These are phyloP conservation scores for Penicillium parvum DNA, from an alignment of 495 filamentous ascomycete species.

Conservation along the genomic window DNA sequence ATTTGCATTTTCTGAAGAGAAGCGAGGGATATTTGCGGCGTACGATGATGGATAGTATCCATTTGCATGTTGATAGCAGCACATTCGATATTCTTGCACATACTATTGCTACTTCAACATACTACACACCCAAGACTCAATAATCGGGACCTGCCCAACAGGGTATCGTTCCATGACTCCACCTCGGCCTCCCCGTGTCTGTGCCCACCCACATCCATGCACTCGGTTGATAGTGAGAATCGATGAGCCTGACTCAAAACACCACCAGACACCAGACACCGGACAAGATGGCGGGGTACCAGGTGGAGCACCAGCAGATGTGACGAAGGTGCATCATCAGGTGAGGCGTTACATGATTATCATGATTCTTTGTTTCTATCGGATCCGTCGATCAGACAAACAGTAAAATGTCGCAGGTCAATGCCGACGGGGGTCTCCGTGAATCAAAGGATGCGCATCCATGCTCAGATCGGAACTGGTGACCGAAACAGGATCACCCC, in stretches of 20 bases:
- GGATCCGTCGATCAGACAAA: slow-evolving; percentile 3
- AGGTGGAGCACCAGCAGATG: neutral
- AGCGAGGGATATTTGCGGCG: neutral
- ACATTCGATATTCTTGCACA: neutral
- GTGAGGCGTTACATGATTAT: slow-evolving; percentile 7
- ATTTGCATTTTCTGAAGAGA: neutral
- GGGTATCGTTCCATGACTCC: slow-evolving; percentile 2
- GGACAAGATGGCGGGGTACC: neutral
- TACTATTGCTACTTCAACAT: too few relatives aligned
- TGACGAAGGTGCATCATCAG: slow-evolving; percentile 17
- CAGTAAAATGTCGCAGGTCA: neutral
- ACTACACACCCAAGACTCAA: neutral
- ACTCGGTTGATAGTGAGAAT: too few relatives aligned
- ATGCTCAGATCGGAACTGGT: slow-evolving; percentile 16
- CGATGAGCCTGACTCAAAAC: neutral
- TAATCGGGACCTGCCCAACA: slow-evolving; percentile 10
- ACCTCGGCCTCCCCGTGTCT: slow-evolving; percentile 20
- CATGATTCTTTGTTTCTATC: neutral
- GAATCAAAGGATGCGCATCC: slow-evolving; percentile 11
- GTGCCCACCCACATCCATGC: too few relatives aligned
- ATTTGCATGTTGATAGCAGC: too few relatives aligned
- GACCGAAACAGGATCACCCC: slow-evolving; percentile 12
- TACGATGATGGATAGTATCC: neutral
- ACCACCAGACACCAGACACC: neutral
- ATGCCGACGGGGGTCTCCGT: slow-evolving; percentile 2